phyloP scores from a whole-genome alignment of 176 grass and related monocot genomes.

The Triticum urartu region DNA sequence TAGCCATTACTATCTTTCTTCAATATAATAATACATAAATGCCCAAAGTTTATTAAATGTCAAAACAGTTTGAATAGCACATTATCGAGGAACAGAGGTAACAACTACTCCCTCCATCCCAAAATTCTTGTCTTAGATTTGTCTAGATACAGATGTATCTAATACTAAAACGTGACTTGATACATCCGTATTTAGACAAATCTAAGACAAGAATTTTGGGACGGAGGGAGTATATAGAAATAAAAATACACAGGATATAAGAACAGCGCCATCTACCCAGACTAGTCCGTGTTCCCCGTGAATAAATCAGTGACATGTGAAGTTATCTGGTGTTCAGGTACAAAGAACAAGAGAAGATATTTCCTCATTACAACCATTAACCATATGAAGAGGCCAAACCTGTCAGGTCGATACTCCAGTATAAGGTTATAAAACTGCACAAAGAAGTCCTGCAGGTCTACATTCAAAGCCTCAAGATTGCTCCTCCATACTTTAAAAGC shows the following conservation, averaged over 20 bases:
- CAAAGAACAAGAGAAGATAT: not conserved
- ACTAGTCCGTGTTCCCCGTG: not conserved
- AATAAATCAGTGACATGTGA: not conserved
- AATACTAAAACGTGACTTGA: too few relatives aligned
- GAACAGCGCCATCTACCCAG: not conserved
- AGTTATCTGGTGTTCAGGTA: not conserved
- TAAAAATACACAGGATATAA: not conserved
- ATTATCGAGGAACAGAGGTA: not conserved
- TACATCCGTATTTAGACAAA: too few relatives aligned
- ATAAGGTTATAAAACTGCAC: conserved; percentile 88
- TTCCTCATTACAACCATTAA: not conserved
- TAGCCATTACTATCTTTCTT: not conserved
- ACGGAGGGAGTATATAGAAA: not conserved
- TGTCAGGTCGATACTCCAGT: conserved; percentile 87
- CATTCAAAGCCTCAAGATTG: conserved; percentile 90
- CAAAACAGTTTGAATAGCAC: not conserved
- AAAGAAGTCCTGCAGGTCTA: conserved; percentile 91
- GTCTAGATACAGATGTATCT: too few relatives aligned
- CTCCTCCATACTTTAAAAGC: conserved; percentile 87
- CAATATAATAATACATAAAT: not conserved
- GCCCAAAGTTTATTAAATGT: not conserved
- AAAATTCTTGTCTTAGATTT: too few relatives aligned
- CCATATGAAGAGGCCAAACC: conserved; percentile 34
- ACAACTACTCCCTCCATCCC: not conserved
- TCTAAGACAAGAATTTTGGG: too few relatives aligned